Percentiles rank a stretch among this genome's conserved stretches.
phyloP scores from a whole-genome alignment of 805 yeast species.

The Barnettozyma californica region DNA sequence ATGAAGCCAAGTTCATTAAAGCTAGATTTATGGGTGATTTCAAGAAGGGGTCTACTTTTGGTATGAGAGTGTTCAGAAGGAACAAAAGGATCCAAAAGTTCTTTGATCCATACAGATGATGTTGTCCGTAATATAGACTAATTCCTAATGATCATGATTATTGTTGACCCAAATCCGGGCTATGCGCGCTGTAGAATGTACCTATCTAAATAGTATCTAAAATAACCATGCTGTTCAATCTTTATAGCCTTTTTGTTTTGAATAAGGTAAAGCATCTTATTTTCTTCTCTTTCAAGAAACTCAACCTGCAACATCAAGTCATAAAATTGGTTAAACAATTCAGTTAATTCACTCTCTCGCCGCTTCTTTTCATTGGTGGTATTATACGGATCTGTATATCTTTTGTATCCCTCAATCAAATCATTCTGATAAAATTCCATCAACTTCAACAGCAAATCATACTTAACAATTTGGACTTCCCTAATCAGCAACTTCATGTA shows the following conservation, averaged over 20 bases:
- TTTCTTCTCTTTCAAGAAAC: slow-evolving; percentile 10
- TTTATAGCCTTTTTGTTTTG: neutral
- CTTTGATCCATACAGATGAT: slow-evolving; percentile 47
- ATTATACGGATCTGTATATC: slow-evolving; percentile 12
- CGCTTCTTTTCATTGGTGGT: slow-evolving; percentile 7
- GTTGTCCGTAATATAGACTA: no score
- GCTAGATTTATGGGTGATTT: slow-evolving; percentile 37
- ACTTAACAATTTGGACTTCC: slow-evolving; percentile 7
- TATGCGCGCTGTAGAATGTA: neutral
- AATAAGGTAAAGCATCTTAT: slow-evolving; percentile 2
- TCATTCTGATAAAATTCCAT: slow-evolving; percentile 5
- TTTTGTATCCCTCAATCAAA: slow-evolving; percentile 4
- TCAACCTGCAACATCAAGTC: slow-evolving; percentile 7
- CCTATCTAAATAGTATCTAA: slow-evolving; percentile 6
- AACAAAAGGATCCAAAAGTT: slow-evolving; percentile 40
- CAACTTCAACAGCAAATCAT: slow-evolving; percentile 3
- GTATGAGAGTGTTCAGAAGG: slow-evolving; percentile 58
- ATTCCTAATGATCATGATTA: neutral
- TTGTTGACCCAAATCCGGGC: neutral
- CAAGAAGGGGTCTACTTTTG: slow-evolving; percentile 45
- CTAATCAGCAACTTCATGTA: slow-evolving; percentile 9
- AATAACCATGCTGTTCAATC: slow-evolving; percentile 3
- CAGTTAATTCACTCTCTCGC: neutral
- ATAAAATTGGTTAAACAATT: slow-evolving; percentile 3
- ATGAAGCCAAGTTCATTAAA: slow-evolving; percentile 16